Percentiles rank a stretch among this genome's conserved stretches.
Conservation (phyloP, 2,329 filamentous ascomycete genomes). For the Fusarium nygamai region DNA sequence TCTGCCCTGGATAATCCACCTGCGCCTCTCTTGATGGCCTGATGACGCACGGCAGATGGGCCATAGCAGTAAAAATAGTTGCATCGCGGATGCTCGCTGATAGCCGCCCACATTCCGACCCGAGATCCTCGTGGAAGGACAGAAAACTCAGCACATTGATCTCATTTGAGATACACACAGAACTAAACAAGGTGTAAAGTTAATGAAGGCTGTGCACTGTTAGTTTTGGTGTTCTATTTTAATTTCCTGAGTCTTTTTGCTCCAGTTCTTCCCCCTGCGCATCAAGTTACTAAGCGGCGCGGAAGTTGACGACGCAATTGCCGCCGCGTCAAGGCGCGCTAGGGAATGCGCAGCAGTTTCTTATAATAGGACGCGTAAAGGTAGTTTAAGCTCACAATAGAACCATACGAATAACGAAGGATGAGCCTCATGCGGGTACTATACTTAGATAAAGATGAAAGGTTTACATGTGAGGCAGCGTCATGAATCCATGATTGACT, state of each 20-base stretch:
- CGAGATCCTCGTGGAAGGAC: neutral
- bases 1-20: too few species aligned
- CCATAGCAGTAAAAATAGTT: neutral
- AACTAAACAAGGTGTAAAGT: accelerated
- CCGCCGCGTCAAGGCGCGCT: neutral
- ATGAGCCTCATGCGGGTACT: neutral
- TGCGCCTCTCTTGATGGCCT: neutral
- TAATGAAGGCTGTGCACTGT: accelerated
- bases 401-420: neutral
- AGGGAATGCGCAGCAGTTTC: neutral
- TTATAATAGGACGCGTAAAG: neutral
- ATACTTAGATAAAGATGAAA: too few species aligned
- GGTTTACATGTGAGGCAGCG: neutral
- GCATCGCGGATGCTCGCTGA: neutral
- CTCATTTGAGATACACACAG: neutral
- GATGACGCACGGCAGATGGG: neutral
- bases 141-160: neutral
- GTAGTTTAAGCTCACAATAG: neutral
- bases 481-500: accelerated
- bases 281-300: neutral
- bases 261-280: too few species aligned
- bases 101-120: neutral
- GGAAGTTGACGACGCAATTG: neutral
- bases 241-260: neutral
- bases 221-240: neutral